Percentiles rank a stretch among this genome's conserved stretches.
These are phyloP conservation scores for Amborella trichopoda DNA, from an alignment of 164 flowering plant species.

Conservation along the genomic window DNA sequence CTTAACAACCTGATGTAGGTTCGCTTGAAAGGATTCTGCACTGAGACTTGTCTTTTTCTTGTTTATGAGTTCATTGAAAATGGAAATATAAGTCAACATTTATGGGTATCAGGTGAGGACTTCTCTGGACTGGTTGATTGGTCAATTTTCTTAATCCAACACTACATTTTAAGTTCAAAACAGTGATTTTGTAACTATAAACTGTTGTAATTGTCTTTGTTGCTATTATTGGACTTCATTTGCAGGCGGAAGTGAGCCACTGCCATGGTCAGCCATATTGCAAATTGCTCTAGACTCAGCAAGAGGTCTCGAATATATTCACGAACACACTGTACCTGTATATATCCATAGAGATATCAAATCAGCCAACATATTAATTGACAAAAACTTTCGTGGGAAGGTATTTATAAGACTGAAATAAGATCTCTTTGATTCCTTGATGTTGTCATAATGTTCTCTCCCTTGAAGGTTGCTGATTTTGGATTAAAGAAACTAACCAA, in stretches of 20 bases:
- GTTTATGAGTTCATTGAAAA: constrained; percentile 87
- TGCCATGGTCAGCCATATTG: constrained; percentile 72
- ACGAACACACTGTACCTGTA: constrained; percentile 89
- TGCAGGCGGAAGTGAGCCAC: constrained; percentile 54
- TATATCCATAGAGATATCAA: constrained; percentile 96
- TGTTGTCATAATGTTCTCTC: neutral
- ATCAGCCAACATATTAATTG: constrained; percentile 90
- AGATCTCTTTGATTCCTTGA: neutral
- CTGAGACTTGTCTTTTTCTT: constrained; percentile 64
- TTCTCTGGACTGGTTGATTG: neutral
- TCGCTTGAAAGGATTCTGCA: constrained; percentile 87
- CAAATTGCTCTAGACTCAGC: constrained; percentile 98
- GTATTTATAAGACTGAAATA: no score
- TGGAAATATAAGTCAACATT: constrained; percentile 78
- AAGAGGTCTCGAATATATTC: constrained; percentile 95
- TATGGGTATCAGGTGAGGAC: constrained; percentile 54
- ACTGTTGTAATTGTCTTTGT: no score
- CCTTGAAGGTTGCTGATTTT: constrained; percentile 82
- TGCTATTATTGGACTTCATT: no score
- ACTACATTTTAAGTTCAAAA: neutral
- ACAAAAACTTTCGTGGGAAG: constrained; percentile 79
- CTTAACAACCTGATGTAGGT: constrained; percentile 33
- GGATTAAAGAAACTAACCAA: constrained; percentile 79
- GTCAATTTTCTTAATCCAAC: no score
- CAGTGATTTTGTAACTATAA: no score